These are phyloP conservation scores for Euptelea pleiosperma DNA, from an alignment of 164 flowering plant species.

Conservation along the genomic window DNA sequence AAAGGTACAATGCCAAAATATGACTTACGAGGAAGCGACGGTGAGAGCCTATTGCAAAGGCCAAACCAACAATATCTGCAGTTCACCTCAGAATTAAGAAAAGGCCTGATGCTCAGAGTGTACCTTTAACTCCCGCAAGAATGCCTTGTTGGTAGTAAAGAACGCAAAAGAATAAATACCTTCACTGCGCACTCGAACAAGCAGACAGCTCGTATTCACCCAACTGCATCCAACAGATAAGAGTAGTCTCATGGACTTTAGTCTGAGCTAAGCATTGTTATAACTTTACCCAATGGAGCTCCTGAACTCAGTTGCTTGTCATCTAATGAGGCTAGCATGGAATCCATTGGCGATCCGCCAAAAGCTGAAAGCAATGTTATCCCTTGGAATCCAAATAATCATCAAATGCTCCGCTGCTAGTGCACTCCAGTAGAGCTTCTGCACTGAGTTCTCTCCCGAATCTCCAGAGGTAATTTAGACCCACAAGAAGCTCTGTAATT, in stretches of 20 bases:
- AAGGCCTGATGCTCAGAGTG: constrained; percentile 2
- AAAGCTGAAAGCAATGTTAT: constrained; percentile 13
- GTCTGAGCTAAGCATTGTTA: too few relatives aligned
- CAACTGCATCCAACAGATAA: too few relatives aligned
- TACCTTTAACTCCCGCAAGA: constrained; percentile 13
- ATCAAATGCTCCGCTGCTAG: constrained; percentile 43
- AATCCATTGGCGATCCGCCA: too few relatives aligned
- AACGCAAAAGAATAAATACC: constrained; percentile 2
- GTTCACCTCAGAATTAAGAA: not conserved
- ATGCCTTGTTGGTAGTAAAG: constrained; percentile 1
- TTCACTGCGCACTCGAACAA: not conserved
- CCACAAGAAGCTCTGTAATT: constrained; percentile 87
- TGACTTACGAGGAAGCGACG: too few relatives aligned
- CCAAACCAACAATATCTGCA: too few relatives aligned
- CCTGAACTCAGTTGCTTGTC: not conserved
- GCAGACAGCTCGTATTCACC: not conserved
- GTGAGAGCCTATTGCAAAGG: too few relatives aligned
- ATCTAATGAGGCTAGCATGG: not conserved
- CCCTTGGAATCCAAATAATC: constrained; percentile 44
- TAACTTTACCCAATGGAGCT: not conserved
- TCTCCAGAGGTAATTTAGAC: constrained; percentile 85
- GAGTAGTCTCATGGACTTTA: not conserved
- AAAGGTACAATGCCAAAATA: too few relatives aligned
- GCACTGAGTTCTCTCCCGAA: constrained; percentile 60
- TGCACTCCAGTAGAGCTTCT: constrained; percentile 51